phyloP scores from a whole-genome alignment of 495 filamentous ascomycete species.

The Talaromyces liani region DNA sequence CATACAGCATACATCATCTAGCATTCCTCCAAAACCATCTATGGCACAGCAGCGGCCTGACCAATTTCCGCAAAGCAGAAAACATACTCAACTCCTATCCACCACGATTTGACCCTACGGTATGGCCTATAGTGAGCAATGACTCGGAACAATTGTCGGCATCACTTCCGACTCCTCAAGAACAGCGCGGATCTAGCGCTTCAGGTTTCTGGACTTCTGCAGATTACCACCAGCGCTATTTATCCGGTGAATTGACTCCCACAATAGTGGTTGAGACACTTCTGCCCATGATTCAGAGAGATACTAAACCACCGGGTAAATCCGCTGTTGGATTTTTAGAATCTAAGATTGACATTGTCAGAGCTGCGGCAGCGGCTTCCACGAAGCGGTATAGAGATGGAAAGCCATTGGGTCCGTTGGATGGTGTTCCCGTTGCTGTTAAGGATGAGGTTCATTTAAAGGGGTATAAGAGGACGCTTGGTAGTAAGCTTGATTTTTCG shows the following conservation, averaged over 20 bases:
- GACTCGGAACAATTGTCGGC: conserved; percentile 13
- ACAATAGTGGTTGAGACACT: conserved; percentile 60
- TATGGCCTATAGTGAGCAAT: conserved; percentile 54
- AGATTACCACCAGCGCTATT: conserved; percentile 73
- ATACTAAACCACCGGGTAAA: conserved; percentile 40
- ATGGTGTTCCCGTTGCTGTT: conserved; percentile 80
- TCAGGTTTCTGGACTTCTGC: conserved; percentile 55
- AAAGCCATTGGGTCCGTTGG: conserved; percentile 56
- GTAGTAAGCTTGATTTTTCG: conserved; percentile 50
- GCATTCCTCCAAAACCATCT: conserved; percentile 49
- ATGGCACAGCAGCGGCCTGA: conserved; percentile 74
- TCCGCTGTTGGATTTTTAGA: conserved; percentile 66
- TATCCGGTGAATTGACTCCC: conserved; percentile 61
- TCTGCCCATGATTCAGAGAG: conserved; percentile 59
- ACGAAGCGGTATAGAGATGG: conserved; percentile 62
- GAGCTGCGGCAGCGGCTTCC: conserved; percentile 61
- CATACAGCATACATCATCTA: conserved; percentile 45
- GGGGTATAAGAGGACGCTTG: conserved; percentile 63
- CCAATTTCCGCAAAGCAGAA: conserved; percentile 45
- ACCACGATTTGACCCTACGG: conserved; percentile 75
- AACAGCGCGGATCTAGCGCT: conserved; percentile 23
- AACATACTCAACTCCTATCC: conserved; percentile 49
- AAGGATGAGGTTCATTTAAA: conserved; percentile 77
- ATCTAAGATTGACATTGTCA: conserved; percentile 49
- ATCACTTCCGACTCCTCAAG: conserved; percentile 14